A percentile compares a stretch with the other conserved stretches of the same genome.
Conservation (phyloP, 306 rosid genomes). For the Begonia peltatifolia region DNA sequence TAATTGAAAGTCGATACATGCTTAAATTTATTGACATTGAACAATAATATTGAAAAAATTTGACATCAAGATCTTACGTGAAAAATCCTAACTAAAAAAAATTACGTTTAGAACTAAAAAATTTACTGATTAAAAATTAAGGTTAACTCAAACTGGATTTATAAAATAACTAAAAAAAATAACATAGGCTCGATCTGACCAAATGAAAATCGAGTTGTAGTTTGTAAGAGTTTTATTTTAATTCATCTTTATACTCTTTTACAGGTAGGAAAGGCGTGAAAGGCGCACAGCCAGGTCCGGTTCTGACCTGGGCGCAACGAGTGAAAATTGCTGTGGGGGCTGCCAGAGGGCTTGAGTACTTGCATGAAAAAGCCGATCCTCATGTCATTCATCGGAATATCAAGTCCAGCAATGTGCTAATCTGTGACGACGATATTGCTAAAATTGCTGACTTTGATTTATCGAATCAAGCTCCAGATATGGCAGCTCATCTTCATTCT, state of each 20-base stretch:
- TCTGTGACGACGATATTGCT: constrained; percentile 66
- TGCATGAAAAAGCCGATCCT: constrained; percentile 70
- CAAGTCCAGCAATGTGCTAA: constrained; percentile 77
- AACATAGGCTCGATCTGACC: no score
- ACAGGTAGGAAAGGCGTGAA: constrained; percentile 82
- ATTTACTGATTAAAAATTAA: no score
- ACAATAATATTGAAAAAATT: no score
- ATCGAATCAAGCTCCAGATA: constrained; percentile 85
- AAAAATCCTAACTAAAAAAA: no score
- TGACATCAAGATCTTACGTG: no score
- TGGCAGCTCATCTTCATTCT: constrained; percentile 82
- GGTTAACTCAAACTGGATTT: no score
- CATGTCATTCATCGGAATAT: constrained; percentile 76
- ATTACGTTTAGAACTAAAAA: no score
- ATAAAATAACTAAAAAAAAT: no score
- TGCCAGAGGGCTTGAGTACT: constrained; percentile 69
- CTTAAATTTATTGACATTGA: background rate
- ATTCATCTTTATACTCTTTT: constrained; percentile 1
- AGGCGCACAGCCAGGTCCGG: constrained; percentile 92
- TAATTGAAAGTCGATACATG: background rate
- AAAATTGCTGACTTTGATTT: constrained; percentile 82
- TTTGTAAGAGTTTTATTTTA: no score
- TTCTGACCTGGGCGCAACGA: constrained; percentile 62
- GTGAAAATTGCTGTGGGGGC: constrained; percentile 83
- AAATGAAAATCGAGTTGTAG: no score